A percentile compares a stretch with the other conserved stretches of the same genome.
Conservation (phyloP, 768 basidiomycete species). For the Tulasnella sp. region DNA sequence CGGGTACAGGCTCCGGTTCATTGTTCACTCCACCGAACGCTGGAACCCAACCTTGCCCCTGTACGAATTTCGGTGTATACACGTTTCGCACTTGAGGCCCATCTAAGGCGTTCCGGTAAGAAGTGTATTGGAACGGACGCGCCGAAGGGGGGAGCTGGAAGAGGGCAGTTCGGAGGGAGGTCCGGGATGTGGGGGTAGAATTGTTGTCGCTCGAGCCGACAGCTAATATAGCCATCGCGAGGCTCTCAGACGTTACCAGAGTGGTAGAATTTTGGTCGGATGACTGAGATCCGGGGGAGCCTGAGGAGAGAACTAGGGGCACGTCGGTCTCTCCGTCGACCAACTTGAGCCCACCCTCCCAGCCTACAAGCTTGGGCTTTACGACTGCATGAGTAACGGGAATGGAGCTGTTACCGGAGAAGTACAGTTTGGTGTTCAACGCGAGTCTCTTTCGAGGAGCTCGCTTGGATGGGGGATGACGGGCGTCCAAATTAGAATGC, state of each 20-base stretch:
- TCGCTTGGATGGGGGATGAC: slow-evolving; percentile 7
- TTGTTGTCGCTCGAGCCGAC: background rate
- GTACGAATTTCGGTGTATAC: slow-evolving; percentile 8
- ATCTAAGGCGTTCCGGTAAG: slow-evolving; percentile 5
- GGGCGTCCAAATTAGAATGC: slow-evolving; percentile 16
- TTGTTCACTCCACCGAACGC: slow-evolving; percentile 7
- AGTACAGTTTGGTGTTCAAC: slow-evolving; percentile 11
- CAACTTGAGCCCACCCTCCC: slow-evolving; percentile 7
- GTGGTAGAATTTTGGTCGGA: slow-evolving; percentile 2
- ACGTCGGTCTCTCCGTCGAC: slow-evolving; percentile 12
- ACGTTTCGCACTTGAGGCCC: background rate
- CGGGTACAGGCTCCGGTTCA: background rate
- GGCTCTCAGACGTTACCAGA: background rate
- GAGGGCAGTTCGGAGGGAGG: slow-evolving; percentile 16
- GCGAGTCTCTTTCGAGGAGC: slow-evolving; percentile 17
- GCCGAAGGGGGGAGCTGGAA: slow-evolving; percentile 4
- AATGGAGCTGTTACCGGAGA: background rate
- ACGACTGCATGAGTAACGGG: background rate
- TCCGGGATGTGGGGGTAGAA: slow-evolving; percentile 3
- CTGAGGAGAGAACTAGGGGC: background rate
- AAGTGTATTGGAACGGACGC: slow-evolving; percentile 16
- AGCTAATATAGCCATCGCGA: background rate
- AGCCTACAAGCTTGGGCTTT: slow-evolving; percentile 18
- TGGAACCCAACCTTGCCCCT: background rate
- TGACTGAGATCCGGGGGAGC: background rate